Conservation (phyloP, 371 early-diverging fungal genomes). For the Polyrhizophydium stewartii region DNA sequence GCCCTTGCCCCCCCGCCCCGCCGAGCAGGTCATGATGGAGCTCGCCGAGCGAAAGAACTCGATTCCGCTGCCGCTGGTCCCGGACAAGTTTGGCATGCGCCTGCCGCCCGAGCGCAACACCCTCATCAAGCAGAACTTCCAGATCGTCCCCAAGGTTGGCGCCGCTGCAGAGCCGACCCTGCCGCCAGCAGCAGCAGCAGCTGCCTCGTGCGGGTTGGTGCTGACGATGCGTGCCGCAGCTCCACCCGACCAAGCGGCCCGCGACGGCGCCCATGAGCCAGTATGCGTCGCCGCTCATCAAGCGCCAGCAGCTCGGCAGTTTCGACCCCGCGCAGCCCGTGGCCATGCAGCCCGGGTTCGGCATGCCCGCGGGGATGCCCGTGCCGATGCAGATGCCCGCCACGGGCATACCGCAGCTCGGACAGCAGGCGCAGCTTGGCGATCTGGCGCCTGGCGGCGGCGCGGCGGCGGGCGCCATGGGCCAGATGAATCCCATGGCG, state of each 20-base stretch:
- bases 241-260: not conserved
- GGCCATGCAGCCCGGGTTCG: too few relatives aligned
- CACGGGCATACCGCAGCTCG: not conserved
- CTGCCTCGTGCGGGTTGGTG: too few relatives aligned
- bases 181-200: not conserved
- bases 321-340: too few relatives aligned
- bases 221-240: not conserved
- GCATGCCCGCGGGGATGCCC: not conserved
- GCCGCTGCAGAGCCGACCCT: too few relatives aligned
- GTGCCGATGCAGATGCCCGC: not conserved
- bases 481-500: too few relatives aligned
- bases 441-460: not conserved
- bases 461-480: too few relatives aligned
- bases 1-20: not conserved
- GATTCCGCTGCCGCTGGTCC: slow-evolving; percentile 80
- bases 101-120: slow-evolving; percentile 90
- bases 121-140: slow-evolving; percentile 84
- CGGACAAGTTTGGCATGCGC: slow-evolving; percentile 85
- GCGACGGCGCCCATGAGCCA: not conserved
- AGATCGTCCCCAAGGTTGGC: slow-evolving; percentile 79
- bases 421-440: not conserved
- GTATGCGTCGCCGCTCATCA: not conserved
- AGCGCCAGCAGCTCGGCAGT: not conserved
- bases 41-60: slow-evolving; percentile 85
- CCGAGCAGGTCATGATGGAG: slow-evolving; percentile 79